These are phyloP conservation scores for Xylaria sp. DNA, from an alignment of 2,329 filamentous ascomycete species.

Conservation along the genomic window DNA sequence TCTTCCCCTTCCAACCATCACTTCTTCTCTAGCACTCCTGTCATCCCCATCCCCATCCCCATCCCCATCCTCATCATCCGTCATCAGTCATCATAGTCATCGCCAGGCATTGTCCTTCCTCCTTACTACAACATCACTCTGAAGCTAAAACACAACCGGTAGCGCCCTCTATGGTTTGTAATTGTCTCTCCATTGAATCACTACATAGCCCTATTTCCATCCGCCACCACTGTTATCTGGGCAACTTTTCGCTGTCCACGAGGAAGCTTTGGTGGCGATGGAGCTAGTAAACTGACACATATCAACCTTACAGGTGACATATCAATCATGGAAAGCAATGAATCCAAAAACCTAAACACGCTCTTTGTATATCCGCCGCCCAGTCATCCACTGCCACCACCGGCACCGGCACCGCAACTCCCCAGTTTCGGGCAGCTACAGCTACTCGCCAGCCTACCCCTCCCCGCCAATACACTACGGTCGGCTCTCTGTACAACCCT, in stretches of 20 bases:
- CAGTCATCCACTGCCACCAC: neutral
- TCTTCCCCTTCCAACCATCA: too few relatives aligned
- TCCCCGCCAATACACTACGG: slow-evolving; percentile 56
- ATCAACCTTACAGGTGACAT: neutral
- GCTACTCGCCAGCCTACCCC: slow-evolving; percentile 26
- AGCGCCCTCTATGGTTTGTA: neutral
- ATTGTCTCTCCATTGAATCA: too few relatives aligned
- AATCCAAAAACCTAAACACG: neutral
- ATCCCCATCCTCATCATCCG: neutral
- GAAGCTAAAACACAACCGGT: too few relatives aligned
- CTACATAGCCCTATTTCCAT: too few relatives aligned
- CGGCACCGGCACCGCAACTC: neutral
- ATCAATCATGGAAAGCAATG: slow-evolving; percentile 17
- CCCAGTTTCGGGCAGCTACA: neutral
- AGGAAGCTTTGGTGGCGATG: neutral
- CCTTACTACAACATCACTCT: neutral
- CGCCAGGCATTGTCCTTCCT: neutral
- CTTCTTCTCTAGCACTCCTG: too few relatives aligned
- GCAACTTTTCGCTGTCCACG: neutral
- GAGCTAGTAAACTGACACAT: neutral
- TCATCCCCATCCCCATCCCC: neutral
- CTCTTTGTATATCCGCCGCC: neutral
- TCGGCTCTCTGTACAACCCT: slow-evolving; percentile 62
- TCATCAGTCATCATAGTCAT: too few relatives aligned
- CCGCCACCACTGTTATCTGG: too few relatives aligned